Percentiles rank a stretch among this genome's conserved stretches.
These are phyloP conservation scores for Trichosporon sp. DNA, from an alignment of 1,284 basidiomycete genomes.

Conservation along the genomic window DNA sequence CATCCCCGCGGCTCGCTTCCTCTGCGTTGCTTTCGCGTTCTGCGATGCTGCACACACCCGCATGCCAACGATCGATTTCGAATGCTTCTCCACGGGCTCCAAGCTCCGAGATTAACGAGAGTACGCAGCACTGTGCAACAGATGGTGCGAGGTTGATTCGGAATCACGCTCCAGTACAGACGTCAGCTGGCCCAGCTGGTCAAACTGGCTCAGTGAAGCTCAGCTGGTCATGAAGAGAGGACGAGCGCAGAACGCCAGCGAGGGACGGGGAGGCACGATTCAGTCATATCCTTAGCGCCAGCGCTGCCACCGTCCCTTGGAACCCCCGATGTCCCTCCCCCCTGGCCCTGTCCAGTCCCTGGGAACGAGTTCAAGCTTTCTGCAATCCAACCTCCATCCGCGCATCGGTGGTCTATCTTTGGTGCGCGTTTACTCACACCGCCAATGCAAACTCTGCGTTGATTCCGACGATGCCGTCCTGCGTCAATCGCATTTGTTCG, in stretches of 20 bases:
- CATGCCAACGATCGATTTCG: not conserved
- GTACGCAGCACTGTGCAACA: not conserved
- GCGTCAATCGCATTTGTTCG: not conserved
- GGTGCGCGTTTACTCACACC: not conserved
- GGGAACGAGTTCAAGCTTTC: not conserved
- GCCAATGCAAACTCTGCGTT: slow-evolving; percentile 1
- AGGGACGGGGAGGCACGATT: slow-evolving; percentile 11
- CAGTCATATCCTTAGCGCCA: slow-evolving; percentile 6
- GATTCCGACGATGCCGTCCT: slow-evolving; percentile 4
- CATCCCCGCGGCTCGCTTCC: not conserved
- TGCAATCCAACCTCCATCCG: not conserved
- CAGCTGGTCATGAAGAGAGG: not conserved
- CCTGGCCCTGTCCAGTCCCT: not conserved
- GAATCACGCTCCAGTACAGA: not conserved
- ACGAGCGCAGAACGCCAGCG: not conserved
- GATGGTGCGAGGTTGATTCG: not conserved
- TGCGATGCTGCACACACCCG: not conserved
- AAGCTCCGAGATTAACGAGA: slow-evolving; percentile 1
- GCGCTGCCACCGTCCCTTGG: not conserved
- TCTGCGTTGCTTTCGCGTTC: no score
- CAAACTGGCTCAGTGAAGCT: no score
- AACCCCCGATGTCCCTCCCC: no score
- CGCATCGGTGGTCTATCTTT: not conserved
- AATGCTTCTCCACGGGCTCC: not conserved
- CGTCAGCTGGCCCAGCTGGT: not conserved